Evolutionary conservation across 2,329 filamentous ascomycete species (phyloP), one percentile per base, ranked within the genome.

Genomic region (Xylariaceae sp.): DNA sequence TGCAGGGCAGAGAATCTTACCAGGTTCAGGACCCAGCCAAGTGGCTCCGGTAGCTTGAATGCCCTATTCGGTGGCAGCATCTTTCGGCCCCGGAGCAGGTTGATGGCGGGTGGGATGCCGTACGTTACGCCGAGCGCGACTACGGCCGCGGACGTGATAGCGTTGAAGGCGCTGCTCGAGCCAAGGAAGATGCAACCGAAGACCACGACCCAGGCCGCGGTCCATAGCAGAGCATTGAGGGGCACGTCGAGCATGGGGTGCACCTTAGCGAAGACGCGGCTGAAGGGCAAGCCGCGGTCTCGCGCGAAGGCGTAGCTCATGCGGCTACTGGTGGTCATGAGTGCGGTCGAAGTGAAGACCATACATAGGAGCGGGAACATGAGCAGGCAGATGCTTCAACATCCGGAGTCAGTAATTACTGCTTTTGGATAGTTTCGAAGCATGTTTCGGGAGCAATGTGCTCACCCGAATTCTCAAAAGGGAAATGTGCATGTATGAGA

Each of bases 81-180:
- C 48, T 78, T 83, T 7, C 88, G 81, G 7, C 88, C 87, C 1
- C 86, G 83, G 1, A 89, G 70, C 54, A 85, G 81, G 64, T 91
- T 90, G 62, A 92, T 85, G 0, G 82, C 78, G 45, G 90, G 83
- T 0, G 89, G 90, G 40, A 93, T 89, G 5, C 83, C 89, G 63
- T 93, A 93, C 2, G 87, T 88, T 4, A 92, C 74, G 6, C 87
- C 85, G 0, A 93, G 79, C 1, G 88, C 83, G 7, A 91, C 88
- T 0, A 92, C 89, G 0, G 87, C 88, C 0, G 88, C 83, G 0
- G 87, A 85, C 1, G 89, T 80, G 63, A 91, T 89, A 14, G 88
- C 88, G 42, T 88, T 89, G 72, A 91, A 90, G 0, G 88, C 88
- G 56, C 81, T 83, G 47, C 73, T 77, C 2, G 86, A 89, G 0